phyloP scores from a whole-genome alignment of 305 asterid genomes.

The Rubia peregrina region DNA sequence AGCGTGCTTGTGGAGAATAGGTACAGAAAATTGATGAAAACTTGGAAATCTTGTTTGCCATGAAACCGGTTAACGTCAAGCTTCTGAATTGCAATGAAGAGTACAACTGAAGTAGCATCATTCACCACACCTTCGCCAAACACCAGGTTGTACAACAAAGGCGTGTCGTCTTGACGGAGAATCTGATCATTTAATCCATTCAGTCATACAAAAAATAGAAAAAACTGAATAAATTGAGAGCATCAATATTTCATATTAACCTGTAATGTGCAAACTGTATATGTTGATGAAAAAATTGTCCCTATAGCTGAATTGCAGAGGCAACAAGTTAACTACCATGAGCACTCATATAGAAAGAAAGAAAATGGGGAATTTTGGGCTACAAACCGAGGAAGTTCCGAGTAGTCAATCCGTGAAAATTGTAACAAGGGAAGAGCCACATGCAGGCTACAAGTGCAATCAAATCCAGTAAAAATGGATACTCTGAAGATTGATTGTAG shows the following conservation, averaged over 20 bases:
- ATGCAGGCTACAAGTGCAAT: constrained; percentile 45
- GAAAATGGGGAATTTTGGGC: constrained; percentile 20
- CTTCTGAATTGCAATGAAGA: constrained; percentile 88
- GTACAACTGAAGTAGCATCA: constrained; percentile 94
- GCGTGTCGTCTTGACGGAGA: constrained; percentile 90
- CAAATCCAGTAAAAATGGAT: not conserved
- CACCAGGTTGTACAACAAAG: constrained; percentile 83
- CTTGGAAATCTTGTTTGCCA: constrained; percentile 54
- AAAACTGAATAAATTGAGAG: not conserved
- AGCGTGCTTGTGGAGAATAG: constrained; percentile 85
- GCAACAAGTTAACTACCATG: no score
- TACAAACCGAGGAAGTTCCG: constrained; percentile 76
- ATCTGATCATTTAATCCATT: constrained; percentile 34
- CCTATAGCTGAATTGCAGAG: constrained; percentile 47
- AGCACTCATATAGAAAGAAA: constrained; percentile 12
- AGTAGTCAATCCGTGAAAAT: constrained; percentile 44
- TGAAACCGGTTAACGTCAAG: constrained; percentile 50
- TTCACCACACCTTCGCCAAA: constrained; percentile 98
- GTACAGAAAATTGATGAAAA: constrained; percentile 61
- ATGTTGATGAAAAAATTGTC: constrained; percentile 84
- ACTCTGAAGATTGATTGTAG: not conserved
- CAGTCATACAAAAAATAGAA: not conserved
- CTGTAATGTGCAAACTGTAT: constrained; percentile 96
- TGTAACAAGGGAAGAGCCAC: constrained; percentile 59
- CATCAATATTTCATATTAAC: constrained; percentile 24